Percentiles rank a stretch among this genome's conserved stretches.
These are phyloP conservation scores for Hydrangea macrophylla DNA, from an alignment of 148 eudicot species.

Conservation along the genomic window DNA sequence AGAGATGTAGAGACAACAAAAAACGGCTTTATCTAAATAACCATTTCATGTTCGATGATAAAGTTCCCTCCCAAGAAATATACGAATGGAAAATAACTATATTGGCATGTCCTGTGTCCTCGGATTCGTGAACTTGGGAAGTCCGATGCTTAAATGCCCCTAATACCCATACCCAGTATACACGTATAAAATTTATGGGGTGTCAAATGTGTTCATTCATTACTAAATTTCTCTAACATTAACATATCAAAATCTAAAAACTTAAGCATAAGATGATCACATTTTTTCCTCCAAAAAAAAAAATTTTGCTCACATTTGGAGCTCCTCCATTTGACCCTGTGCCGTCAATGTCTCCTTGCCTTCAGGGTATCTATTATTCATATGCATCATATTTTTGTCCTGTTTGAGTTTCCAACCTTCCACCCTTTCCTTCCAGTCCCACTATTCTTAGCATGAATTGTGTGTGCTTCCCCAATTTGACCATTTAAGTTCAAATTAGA, in stretches of 20 bases:
- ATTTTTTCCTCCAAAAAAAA: too few relatives aligned
- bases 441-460: conserved; percentile 95
- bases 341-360: conserved; percentile 92
- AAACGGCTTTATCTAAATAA: background rate
- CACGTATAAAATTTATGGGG: too few relatives aligned
- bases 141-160: background rate
- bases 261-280: too few relatives aligned
- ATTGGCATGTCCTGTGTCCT: background rate
- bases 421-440: conserved; percentile 99
- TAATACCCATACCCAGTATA: background rate
- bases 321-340: conserved; percentile 97
- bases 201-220: background rate
- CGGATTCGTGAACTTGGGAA: background rate
- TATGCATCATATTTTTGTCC: conserved; percentile 69
- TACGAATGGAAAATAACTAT: background rate
- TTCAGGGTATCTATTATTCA: conserved; percentile 60
- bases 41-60: conserved; percentile 1
- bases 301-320: conserved; percentile 90
- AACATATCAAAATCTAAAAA: background rate
- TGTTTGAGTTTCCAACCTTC: conserved; percentile 99
- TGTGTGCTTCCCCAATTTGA: too few relatives aligned
- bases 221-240: background rate
- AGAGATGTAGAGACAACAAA: background rate
- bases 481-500: too few relatives aligned
- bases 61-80: background rate